Evolutionary conservation across 2,329 filamentous ascomycete genomes (phyloP), one percentile per base, ranked within the genome.

Genomic region (Myriosclerotinia scirpicola): DNA sequence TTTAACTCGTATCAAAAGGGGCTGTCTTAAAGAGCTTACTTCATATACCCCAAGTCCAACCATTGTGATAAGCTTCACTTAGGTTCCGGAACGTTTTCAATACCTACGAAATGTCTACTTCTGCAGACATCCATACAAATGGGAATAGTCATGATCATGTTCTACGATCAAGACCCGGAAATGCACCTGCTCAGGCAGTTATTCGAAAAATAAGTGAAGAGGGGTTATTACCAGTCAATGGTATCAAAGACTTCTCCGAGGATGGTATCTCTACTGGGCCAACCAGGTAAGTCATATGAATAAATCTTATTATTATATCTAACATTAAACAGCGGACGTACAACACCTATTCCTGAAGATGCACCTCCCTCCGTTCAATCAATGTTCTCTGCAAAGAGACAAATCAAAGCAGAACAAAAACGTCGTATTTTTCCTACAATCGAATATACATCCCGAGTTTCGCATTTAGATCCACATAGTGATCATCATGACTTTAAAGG

Each of bases 401-500:
- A 94, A 74, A 87, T 90, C 61, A 90, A 93, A 75, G 91, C 90
- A 68, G 87, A 93, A 77, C 90, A 92, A 73, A 88, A 90, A 71
- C 89, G 89, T 67, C 90, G 93, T 72, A 83, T 97, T 72, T 99
- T 98, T 77, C 94, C 96, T 30, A 95, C 91, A 30, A 93, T 96
- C 76, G 91, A 97, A 75, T 99, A 94, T 80, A 86, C 91, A 52
- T 89, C 90, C 68, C 90, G 95, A 67, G 89, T 98, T 30, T 98
- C 94, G 22, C 94, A 99, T 80, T 97, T 99, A 77, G 95, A 99
- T 76, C 93, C 93, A 0, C 85, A 87, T 60, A 96, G 91, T 78
- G 93, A 97, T 75, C 93, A 98, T 77, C 88, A 88, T 75, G 93
- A 99, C 79, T 99, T 99, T 77, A 88, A 92, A 73, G 95, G 95